These are phyloP conservation scores for Fraxinus sp. DNA, from an alignment of 305 asterid species.

Conservation along the genomic window DNA sequence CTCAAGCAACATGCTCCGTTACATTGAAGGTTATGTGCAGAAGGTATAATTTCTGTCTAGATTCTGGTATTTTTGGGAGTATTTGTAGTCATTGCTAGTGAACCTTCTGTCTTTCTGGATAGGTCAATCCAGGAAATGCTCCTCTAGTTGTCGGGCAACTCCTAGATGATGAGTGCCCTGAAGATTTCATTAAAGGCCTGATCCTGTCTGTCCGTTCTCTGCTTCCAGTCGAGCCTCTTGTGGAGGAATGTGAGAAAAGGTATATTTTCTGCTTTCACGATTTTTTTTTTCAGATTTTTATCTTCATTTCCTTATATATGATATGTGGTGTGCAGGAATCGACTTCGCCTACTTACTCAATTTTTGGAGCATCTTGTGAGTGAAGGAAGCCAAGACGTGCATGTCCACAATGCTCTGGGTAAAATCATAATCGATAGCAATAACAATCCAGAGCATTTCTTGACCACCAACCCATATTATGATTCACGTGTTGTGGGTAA, in stretches of 20 bases:
- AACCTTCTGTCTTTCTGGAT: conserved; percentile 25
- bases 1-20: conserved; percentile 94
- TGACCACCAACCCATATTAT: conserved; percentile 96
- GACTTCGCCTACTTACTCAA: conserved; percentile 95
- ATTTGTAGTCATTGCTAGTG: conserved; percentile 21
- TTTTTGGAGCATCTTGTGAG: conserved; percentile 99
- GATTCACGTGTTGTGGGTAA: conserved; percentile 98
- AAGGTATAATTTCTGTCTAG: conserved; percentile 52
- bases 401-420: conserved; percentile 98
- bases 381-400: conserved; percentile 99
- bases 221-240: conserved; percentile 98
- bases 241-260: conserved; percentile 99
- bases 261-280: conserved; percentile 21
- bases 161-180: conserved; percentile 97
- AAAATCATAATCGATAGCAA: conserved; percentile 97
- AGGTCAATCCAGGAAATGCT: conserved; percentile 99
- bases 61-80: not conserved
- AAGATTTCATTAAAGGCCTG: conserved; percentile 96
- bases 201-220: conserved; percentile 96
- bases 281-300: not conserved
- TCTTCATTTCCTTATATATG: conserved; percentile 22
- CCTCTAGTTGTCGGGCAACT: conserved; percentile 99
- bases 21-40: conserved; percentile 99
- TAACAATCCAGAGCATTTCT: conserved; percentile 98
- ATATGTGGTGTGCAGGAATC: conserved; percentile 62